Base-by-base conservation (phyloP, 2,329 filamentous ascomycete species). In the Alternaria solani region DNA sequence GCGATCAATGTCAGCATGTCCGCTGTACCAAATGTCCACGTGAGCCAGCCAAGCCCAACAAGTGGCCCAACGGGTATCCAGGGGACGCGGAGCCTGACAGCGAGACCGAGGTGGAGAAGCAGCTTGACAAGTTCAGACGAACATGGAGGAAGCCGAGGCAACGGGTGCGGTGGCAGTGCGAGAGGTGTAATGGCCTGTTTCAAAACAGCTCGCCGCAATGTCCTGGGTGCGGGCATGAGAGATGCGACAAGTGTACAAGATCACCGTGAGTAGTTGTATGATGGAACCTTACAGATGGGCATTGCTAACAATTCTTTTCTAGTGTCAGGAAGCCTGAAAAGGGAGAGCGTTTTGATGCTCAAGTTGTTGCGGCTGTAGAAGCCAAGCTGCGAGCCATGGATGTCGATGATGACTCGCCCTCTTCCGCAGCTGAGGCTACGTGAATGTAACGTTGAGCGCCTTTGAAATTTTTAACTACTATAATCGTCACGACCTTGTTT, bases 21-120 rank as follows among this genome's bases (percentile, higher is more conserved):
- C 88, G 92, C 55, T 96, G 93, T 81, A 91, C 88, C 39, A 90
- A 90, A 73, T 96, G 93, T 76, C 92, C 91, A 28, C 85, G 92
- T 69, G 89, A 93, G 71, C 92, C 92, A 85, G 82, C 88, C 61
- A 91, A 90, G 79, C 87, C 86, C 71, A 83, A 86, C 70, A 90
- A 89, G 71, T 91, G 89, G 75, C 89, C 89, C 0, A 85, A 87
- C 63, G 89, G 89, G 43, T 91, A 91, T 74, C 89, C 89, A 5
- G 88, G 89, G 42, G 89, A 92, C 68, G 81, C 82, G 32, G 74
- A 75, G 14, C 57, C 73, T 1, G 75, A 76, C 42, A 75, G 75
- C 25, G 74, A 76, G 16, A 75, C 67, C 7, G 72, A 78, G 59
- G 59, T 69, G 16, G 74, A 69, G 28, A 65, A 67, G 62, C 62